Percentiles rank a stretch among this genome's conserved stretches.
These are phyloP conservation scores for Wickerhamomyces subpelliculosus DNA, from an alignment of 805 yeast species.

Conservation along the genomic window DNA sequence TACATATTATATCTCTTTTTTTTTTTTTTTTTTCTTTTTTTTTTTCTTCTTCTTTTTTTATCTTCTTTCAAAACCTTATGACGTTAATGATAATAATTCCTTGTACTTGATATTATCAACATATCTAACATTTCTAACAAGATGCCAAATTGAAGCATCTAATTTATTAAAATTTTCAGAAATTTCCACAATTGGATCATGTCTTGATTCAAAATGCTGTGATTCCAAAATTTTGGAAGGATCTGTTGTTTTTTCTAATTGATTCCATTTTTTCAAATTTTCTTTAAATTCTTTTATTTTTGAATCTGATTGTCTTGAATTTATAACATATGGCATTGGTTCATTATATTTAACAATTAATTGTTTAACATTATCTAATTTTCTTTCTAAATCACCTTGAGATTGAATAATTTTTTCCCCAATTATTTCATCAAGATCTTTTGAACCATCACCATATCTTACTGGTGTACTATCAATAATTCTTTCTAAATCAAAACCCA, in stretches of 20 bases:
- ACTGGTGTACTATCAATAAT: conserved; percentile 5
- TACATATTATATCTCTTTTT: too few relatives aligned
- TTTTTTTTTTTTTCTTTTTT: too few relatives aligned
- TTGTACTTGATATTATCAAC: conserved; percentile 2
- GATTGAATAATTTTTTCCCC: conserved; percentile 5
- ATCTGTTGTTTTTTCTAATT: conserved; percentile 1
- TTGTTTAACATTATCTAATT: conserved; percentile 8
- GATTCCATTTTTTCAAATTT: too few relatives aligned
- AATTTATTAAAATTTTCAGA: conserved; percentile 12
- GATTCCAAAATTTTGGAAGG: conserved; percentile 5
- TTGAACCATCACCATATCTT: conserved; percentile 7
- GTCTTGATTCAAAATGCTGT: conserved; percentile 13
- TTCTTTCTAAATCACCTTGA: conserved; percentile 12
- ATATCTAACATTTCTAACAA: conserved; percentile 7
- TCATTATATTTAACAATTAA: conserved; percentile 9
- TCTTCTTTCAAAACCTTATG: background rate
- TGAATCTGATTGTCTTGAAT: conserved; percentile 9
- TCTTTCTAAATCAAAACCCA: conserved; percentile 4
- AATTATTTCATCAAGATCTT: conserved; percentile 6
- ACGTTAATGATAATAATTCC: conserved; percentile 1
- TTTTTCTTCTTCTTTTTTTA: too few relatives aligned
- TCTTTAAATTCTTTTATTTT: background rate
- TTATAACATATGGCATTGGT: conserved; percentile 9
- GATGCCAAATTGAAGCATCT: conserved; percentile 16
- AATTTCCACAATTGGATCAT: conserved; percentile 17